Evolutionary conservation across 1,284 basidiomycete species (phyloP), one percentile per base, ranked within the genome.

Genomic region (Microbotryum violaceum): DNA sequence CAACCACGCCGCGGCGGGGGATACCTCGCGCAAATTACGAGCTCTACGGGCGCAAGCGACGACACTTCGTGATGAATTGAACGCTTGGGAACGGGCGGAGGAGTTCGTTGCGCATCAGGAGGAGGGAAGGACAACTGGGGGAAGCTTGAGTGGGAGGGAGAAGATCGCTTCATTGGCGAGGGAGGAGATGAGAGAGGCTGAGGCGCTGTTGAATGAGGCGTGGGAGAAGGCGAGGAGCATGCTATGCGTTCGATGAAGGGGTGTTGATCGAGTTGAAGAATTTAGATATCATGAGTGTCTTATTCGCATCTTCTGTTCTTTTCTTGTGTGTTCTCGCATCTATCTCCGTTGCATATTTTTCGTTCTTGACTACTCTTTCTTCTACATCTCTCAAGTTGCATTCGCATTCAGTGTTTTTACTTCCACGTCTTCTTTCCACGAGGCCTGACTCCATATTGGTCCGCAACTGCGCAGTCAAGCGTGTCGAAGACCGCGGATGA

Each of bases 181-280:
- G 31, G 27, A 53, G 12, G 25, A 29, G n/a, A 31, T 53, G n/a
- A n/a, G 21, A 53, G 51, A 27, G n/a, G 31, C 33, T 12, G 21
- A 58, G 54, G 64, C 20, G 62, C 64, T 73, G 18, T 71, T 73
- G 68, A 72, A 67, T 49, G 65, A 76, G 69, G 75, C 79, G 0
- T 78, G 77, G 77, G 74, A 76, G 31, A 73, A 72, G 65, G 70
- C 68, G 29, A 68, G 61, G 58, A 70, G 76, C 6, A 47, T 61
- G 76, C 3, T 69, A 71, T 0, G 73, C 76, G 5, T 47, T 18
- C 37, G 37, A 42, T 42, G 37, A 42, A 10, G 12, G 37, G 37
- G 0, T 42, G 4, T 9, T 16, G 37, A 14, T 42, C 37, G 37
- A 37, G 9, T 37, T 42, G 37, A 42, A 37, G 9, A 12, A 16